A percentile compares a stretch with the other conserved stretches of the same genome.
Evolutionary conservation across 1,284 basidiomycete genomes (phyloP).

Genomic region (Tranzscheliella williamsii): DNA sequence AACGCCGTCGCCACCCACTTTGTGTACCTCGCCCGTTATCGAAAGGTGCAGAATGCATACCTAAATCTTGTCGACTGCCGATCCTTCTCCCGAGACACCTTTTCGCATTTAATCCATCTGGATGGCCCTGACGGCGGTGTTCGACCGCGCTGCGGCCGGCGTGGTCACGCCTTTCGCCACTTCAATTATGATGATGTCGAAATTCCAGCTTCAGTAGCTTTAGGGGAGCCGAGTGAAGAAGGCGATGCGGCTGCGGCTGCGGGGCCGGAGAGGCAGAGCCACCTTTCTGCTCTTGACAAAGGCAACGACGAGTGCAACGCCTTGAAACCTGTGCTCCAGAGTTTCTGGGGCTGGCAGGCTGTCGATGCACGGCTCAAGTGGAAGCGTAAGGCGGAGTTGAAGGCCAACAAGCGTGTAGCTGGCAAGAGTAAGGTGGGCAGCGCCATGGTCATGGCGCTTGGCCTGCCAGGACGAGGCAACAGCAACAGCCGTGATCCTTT

Average conservation of each 20-base stretch:
- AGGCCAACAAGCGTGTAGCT: conserved; percentile 7
- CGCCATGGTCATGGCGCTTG: conserved; percentile 30
- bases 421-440: conserved; percentile 6
- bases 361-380: conserved; percentile 32
- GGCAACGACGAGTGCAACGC: conserved; percentile 44
- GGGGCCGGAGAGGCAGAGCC: neutral
- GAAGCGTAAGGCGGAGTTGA: conserved; percentile 24
- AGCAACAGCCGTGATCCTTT: too few relatives aligned
- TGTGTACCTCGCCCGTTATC: conserved; percentile 26
- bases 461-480: conserved; percentile 5
- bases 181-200: conserved; percentile 41
- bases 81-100: conserved; percentile 24
- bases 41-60: conserved; percentile 35
- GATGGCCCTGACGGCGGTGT: conserved; percentile 13
- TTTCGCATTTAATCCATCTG: conserved; percentile 15
- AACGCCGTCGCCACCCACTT: conserved; percentile 40
- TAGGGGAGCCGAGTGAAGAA: neutral
- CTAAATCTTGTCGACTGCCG: conserved; percentile 48
- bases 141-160: conserved; percentile 21
- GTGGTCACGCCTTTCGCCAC: conserved; percentile 19
- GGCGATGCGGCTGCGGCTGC: neutral
- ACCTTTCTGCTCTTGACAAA: neutral
- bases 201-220: neutral
- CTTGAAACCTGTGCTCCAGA: conserved; percentile 35
- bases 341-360: conserved; percentile 47